Conservation (phyloP, 2,329 filamentous ascomycete species). For the Claviceps humidiphila region DNA sequence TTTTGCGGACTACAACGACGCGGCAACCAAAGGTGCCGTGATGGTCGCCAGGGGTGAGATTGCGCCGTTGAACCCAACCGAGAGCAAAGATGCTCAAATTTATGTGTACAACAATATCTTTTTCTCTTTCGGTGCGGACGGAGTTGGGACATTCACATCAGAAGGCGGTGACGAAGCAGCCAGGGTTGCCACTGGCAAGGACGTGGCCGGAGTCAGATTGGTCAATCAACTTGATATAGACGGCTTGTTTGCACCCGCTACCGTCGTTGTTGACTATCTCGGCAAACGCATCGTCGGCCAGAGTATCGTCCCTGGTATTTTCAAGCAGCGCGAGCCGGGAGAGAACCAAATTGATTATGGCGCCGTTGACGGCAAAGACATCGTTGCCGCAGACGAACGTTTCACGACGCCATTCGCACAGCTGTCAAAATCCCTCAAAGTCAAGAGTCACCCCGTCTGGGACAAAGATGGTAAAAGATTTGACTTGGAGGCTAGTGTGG, state of each 20-base stretch:
- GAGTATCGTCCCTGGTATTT: conserved; percentile 96
- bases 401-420: conserved; percentile 79
- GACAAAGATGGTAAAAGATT: conserved; percentile 88
- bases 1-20: conserved; percentile 95
- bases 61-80: conserved; percentile 85
- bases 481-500: conserved; percentile 87
- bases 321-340: conserved; percentile 93
- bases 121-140: conserved; percentile 96
- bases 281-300: conserved; percentile 95
- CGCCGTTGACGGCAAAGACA: conserved; percentile 91
- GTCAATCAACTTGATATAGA: conserved; percentile 97
- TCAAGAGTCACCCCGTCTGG: conserved; percentile 95
- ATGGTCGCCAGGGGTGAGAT: conserved; percentile 88
- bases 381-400: conserved; percentile 78
- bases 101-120: conserved; percentile 99
- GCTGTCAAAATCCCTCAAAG: conserved; percentile 76
- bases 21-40: conserved; percentile 80
- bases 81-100: conserved; percentile 85
- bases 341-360: conserved; percentile 99
- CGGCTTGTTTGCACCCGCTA: conserved; percentile 87
- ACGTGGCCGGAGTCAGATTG: conserved; percentile 83
- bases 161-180: conserved; percentile 96
- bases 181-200: conserved; percentile 89
- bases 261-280: conserved; percentile 90
- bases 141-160: conserved; percentile 89